Evolutionary conservation across 2,329 filamentous ascomycete species (phyloP).

Genomic region (Thelonectria discophora): DNA sequence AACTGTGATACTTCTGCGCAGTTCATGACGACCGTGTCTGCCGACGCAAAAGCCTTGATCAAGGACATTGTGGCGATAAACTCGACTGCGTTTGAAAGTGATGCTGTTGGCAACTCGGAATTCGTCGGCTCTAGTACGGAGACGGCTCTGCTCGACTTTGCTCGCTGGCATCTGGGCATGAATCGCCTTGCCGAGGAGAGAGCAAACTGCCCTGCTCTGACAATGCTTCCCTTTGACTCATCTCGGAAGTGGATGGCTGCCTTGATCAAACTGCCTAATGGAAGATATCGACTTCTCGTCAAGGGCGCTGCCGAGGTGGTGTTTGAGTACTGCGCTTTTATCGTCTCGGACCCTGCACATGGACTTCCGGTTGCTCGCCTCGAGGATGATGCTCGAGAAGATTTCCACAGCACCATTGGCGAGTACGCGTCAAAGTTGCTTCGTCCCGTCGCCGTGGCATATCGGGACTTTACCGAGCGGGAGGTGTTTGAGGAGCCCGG

Average conservation of each 20-base stretch:
- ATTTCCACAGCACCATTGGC: conserved; percentile 47
- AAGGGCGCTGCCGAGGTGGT: conserved; percentile 68
- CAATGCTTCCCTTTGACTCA: conserved; percentile 64
- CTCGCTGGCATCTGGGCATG: conserved; percentile 60
- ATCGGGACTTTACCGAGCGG: conserved; percentile 76
- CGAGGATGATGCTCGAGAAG: conserved; percentile 44
- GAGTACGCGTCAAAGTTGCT: conserved; percentile 74
- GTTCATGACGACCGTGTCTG: conserved; percentile 44
- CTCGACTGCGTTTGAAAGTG: conserved; percentile 64
- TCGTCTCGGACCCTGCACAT: conserved; percentile 56
- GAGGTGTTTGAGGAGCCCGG: conserved; percentile 65
- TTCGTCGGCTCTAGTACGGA: conserved; percentile 66
- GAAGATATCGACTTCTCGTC: conserved; percentile 60
- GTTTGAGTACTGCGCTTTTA: conserved; percentile 54
- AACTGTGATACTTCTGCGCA: conserved; percentile 42
- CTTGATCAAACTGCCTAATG: conserved; percentile 56
- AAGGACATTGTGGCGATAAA: conserved; percentile 56
- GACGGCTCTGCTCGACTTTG: conserved; percentile 61
- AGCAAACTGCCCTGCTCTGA: conserved; percentile 54
- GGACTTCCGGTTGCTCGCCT: conserved; percentile 42
- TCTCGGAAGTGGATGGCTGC: conserved; percentile 66
- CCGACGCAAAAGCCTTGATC: conserved; percentile 48
- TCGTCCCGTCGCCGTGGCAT: conserved; percentile 78
- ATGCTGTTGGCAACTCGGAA: conserved; percentile 45
- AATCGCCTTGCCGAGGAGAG: conserved; percentile 56